Percentiles rank a stretch among this genome's conserved stretches.
Conservation (phyloP, 768 basidiomycete genomes). For the Pisolithus microcarpus region DNA sequence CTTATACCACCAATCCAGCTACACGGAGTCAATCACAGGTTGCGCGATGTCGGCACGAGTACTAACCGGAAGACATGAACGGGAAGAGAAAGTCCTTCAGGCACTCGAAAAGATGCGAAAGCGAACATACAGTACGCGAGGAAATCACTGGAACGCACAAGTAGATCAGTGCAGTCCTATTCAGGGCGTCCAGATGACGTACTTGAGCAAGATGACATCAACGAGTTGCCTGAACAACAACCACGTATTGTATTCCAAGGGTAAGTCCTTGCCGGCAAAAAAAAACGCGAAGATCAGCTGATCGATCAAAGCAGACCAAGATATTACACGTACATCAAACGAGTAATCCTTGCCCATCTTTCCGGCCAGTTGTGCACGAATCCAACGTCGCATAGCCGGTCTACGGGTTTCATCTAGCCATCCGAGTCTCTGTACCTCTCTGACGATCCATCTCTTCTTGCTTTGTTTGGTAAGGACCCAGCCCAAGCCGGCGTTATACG, state of each 20-base stretch:
- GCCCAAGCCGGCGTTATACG: constrained; percentile 90
- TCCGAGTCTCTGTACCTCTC: constrained; percentile 65
- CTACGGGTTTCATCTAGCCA: constrained; percentile 78
- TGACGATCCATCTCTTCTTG: constrained; percentile 91
- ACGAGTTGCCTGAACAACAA: constrained; percentile 93
- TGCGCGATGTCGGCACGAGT: not conserved
- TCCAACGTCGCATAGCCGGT: constrained; percentile 71
- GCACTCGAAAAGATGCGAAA: constrained; percentile 85
- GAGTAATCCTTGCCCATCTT: constrained; percentile 96
- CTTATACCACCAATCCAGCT: constrained; percentile 86
- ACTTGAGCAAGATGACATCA: constrained; percentile 96
- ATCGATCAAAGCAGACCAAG: not conserved
- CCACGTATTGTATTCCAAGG: constrained; percentile 95
- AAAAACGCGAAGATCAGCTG: not conserved
- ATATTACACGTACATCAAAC: constrained; percentile 61
- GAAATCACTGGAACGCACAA: constrained; percentile 62
- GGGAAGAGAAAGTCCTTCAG: constrained; percentile 61
- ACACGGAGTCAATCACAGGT: constrained; percentile 4
- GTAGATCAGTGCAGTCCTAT: not conserved
- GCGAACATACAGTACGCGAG: constrained; percentile 93
- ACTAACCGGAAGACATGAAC: constrained; percentile 73
- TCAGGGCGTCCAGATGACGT: constrained; percentile 20
- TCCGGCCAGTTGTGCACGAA: constrained; percentile 73
- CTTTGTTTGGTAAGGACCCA: constrained; percentile 94
- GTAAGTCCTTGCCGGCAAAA: constrained; percentile 55